Conservation (phyloP, 2,329 filamentous ascomycete genomes). For the Akanthomyces dipterigenus region DNA sequence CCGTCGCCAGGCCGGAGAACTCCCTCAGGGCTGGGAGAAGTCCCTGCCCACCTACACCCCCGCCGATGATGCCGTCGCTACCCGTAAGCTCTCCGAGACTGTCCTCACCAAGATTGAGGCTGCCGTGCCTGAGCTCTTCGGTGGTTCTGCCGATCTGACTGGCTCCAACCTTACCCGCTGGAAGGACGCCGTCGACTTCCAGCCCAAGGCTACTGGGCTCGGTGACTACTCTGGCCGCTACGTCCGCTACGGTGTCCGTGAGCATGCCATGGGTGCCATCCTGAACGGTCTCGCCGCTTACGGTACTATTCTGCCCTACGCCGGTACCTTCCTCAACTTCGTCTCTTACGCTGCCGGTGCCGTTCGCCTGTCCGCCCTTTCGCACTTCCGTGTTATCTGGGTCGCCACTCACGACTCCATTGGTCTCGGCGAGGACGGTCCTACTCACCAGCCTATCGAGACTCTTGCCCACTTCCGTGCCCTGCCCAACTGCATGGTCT, state of each 20-base stretch:
- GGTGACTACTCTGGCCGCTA: slow-evolving; percentile 90
- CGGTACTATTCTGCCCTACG: slow-evolving; percentile 87
- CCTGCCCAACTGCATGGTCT: slow-evolving; percentile 98
- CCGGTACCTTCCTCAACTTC: slow-evolving; percentile 98
- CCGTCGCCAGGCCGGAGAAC: slow-evolving; percentile 73
- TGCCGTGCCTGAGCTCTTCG: slow-evolving; percentile 81
- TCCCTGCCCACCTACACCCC: slow-evolving; percentile 85
- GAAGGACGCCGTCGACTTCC: slow-evolving; percentile 97
- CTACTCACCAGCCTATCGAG: slow-evolving; percentile 98
- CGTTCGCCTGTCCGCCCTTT: slow-evolving; percentile 88
- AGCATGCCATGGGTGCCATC: slow-evolving; percentile 87
- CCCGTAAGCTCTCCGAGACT: slow-evolving; percentile 92
- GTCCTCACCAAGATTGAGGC: slow-evolving; percentile 84
- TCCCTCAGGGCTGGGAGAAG: slow-evolving; percentile 97
- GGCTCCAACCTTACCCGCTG: slow-evolving; percentile 97
- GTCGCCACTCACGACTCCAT: slow-evolving; percentile 98
- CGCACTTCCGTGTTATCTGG: slow-evolving; percentile 87
- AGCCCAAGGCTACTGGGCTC: slow-evolving; percentile 77
- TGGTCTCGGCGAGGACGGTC: slow-evolving; percentile 96
- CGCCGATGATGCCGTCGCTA: slow-evolving; percentile 75
- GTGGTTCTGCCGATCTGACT: slow-evolving; percentile 95
- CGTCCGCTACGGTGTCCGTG: slow-evolving; percentile 84
- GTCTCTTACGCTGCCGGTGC: slow-evolving; percentile 95
- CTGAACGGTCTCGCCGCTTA: slow-evolving; percentile 95
- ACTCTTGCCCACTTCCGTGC: slow-evolving; percentile 97